These are phyloP conservation scores for Myxozyma udenii DNA, from an alignment of 805 yeast genomes.

Conservation along the genomic window DNA sequence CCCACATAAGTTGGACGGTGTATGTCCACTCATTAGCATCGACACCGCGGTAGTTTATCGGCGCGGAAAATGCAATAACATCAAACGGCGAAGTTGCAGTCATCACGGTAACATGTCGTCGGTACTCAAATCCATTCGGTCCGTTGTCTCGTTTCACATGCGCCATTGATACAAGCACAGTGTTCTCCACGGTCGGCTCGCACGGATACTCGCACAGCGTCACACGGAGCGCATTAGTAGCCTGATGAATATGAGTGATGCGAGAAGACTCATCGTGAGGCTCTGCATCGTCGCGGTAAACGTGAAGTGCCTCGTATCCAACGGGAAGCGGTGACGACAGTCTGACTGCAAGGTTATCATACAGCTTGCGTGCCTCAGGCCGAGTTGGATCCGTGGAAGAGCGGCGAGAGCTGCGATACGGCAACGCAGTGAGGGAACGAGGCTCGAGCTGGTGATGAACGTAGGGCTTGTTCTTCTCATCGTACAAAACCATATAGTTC, in stretches of 20 bases:
- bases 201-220: constrained; percentile 28
- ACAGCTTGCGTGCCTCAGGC: neutral
- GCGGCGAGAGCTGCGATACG: no score
- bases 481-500: constrained; percentile 18
- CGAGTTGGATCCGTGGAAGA: neutral
- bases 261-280: no score
- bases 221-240: constrained; percentile 26
- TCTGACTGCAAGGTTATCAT: neutral
- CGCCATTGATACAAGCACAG: constrained; percentile 20
- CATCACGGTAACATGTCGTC: constrained; percentile 18
- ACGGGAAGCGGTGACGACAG: neutral
- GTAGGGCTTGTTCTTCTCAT: constrained; percentile 1
- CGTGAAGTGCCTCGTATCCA: neutral
- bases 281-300: neutral
- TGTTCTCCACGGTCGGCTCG: constrained; percentile 24
- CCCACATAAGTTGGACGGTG: constrained; percentile 22
- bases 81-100: constrained; percentile 22
- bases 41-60: constrained; percentile 15
- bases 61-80: constrained; percentile 10
- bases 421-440: constrained; percentile 13
- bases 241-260: constrained; percentile 18
- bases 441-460: constrained; percentile 19
- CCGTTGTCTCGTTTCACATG: constrained; percentile 16
- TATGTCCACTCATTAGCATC: constrained; percentile 7
- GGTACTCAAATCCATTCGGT: neutral